Base-by-base conservation (phyloP, 1,284 basidiomycete species). In the Inonotus hispidus region DNA sequence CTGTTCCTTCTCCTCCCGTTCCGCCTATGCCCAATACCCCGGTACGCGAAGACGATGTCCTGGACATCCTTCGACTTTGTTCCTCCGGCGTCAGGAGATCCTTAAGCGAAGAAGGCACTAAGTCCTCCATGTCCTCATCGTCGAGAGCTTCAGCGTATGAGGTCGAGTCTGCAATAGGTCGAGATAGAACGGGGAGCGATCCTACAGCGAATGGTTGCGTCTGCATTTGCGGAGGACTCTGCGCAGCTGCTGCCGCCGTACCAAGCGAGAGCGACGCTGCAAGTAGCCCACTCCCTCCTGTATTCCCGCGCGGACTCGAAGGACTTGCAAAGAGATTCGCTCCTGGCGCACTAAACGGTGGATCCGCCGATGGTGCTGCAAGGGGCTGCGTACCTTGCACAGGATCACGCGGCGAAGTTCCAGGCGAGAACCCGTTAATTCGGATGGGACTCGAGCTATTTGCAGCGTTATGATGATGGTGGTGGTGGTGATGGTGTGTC, bases 41-140 rank as follows among this genome's bases (percentile, higher is more conserved):
- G 63, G 56, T 71, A 67, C 66, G 78, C 75, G 55, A 75, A 25
- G 82, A 81, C 58, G 82, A 82, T 16, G 82, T 85, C 56, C 89
- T 82, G n/a, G 88, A 90, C 82, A 92, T 84, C 52, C 92, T 77
- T 46, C 93, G 78, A 37, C 83, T 87, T 58, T 82, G 77, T 72
- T 96, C 94, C 64, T 88, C 89, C 0, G 92, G 92, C 0, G 92
- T 95, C 49, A 96, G 76, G 16, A 96, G 77, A 64, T 95, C 93
- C n/a, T 85, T 90, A 54, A 96, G 75, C 7, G 88, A 92, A 58
- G 90, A 88, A 0, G 93, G 93, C 29, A 96, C 72, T 70, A 95
- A 89, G 61, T 93, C 93, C 69, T 97, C 93, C 57, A 92, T 73
- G 66, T 93, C 89, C 47, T 87, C 90, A 58, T 88, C 87, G 27